These are phyloP conservation scores for Colletotrichum sp. DNA, from an alignment of 2,329 filamentous ascomycete species.

Conservation along the genomic window DNA sequence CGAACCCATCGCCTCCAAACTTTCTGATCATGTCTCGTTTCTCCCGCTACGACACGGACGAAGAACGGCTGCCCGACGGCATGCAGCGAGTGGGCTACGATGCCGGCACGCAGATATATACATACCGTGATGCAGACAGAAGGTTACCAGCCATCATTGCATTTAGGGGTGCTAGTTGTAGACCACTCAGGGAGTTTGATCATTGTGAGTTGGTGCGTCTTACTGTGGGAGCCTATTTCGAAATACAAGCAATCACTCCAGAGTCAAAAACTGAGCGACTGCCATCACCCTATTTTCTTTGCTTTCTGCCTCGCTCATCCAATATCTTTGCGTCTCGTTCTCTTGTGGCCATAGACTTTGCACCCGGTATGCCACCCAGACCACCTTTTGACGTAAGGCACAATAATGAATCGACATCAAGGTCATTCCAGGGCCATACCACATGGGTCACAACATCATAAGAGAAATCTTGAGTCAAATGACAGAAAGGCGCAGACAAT, in stretches of 20 bases:
- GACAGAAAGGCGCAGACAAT: background rate
- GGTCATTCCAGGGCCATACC: background rate
- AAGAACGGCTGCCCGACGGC: slow-evolving; percentile 58
- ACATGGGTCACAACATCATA: background rate
- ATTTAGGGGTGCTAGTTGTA: too few species aligned
- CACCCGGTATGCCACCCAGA: too few species aligned
- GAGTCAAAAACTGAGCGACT: too few species aligned
- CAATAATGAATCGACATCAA: background rate
- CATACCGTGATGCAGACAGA: slow-evolving; percentile 49
- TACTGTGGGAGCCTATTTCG: too few species aligned
- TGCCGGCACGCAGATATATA: slow-evolving; percentile 58
- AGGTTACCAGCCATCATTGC: too few species aligned
- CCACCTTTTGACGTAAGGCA: background rate
- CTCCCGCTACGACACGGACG: slow-evolving; percentile 50
- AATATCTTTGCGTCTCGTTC: too few species aligned
- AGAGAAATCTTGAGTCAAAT: background rate
- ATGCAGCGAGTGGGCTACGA: slow-evolving; percentile 63
- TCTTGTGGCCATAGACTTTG: too few species aligned
- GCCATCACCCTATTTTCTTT: too few species aligned
- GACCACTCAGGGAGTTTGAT: too few species aligned
- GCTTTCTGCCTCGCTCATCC: too few species aligned
- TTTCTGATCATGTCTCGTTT: slow-evolving; percentile 44
- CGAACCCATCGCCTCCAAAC: background rate
- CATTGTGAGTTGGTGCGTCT: too few species aligned
- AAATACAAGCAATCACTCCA: too few species aligned